Base-by-base conservation (phyloP, 139 green algal species). In the Haematococcus lacustris region DNA sequence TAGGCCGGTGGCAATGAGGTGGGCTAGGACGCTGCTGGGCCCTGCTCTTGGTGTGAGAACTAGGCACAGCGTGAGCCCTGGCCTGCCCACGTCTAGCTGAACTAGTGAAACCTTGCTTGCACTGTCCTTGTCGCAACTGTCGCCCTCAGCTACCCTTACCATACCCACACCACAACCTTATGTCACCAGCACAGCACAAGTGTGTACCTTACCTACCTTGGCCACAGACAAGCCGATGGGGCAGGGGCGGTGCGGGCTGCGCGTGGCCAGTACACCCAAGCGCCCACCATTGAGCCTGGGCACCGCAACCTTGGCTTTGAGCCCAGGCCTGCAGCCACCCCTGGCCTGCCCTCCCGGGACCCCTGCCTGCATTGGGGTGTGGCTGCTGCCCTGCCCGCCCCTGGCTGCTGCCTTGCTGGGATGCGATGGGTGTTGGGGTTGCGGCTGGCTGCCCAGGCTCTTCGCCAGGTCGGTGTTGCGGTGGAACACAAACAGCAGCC, bases 401-500 rank as follows among this genome's bases (percentile, higher is more conserved):
- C 13, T 13, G 13, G 21, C 13, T 57, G 47, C 47, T 57, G 47
- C 47, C 13, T 57, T 53, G 43, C 43, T 53, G 43, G 9, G 9
- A 17, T 17, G 43, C 9, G 43, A 53, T 28, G 9, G 43, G 9
- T 53, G 43, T 53, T 9, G 43, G 9, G 43, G 9, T 53, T 53
- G 43, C 43, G 9, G 43, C 9, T 53, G 43, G 43, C 4, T 39
- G 32, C 30, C 30, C 6, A 66, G 30, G 4, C 30, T 38, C 59
- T 66, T 66, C 6, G 60, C 71, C 25, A 72, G 32, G 33, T 66
- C 67, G 38, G 93, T 98, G 86, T 98, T 98, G 25, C 83, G 61
- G 64, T 98, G 90, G 79, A 98, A 98, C 0, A 97, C 78, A 78
- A 96, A 98, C 1, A 98, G 72, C 41, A 98, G 65, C 93, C 93